These are phyloP conservation scores for Paracamarosporium sp. DNA, from an alignment of 2,329 filamentous ascomycete species.

Conservation along the genomic window DNA sequence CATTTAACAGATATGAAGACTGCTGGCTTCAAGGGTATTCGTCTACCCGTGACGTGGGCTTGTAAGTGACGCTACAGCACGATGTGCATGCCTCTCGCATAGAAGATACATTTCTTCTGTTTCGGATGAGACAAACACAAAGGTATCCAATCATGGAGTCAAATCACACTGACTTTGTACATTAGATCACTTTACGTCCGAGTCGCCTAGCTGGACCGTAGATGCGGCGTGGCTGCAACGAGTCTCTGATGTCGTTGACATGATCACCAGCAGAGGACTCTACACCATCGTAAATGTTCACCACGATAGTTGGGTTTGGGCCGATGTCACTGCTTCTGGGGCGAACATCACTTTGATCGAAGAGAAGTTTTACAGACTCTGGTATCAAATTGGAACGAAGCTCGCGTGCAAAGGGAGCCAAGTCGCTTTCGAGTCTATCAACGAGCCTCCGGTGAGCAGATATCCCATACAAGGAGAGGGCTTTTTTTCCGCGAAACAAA, in stretches of 20 bases:
- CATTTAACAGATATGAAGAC: slow-evolving; percentile 50
- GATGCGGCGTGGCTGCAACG: slow-evolving; percentile 63
- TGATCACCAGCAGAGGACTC: slow-evolving; percentile 59
- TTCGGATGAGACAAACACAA: too few species aligned
- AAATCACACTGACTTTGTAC: not conserved
- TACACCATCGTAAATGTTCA: slow-evolving; percentile 66
- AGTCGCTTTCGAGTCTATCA: slow-evolving; percentile 66
- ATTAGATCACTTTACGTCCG: slow-evolving; percentile 58
- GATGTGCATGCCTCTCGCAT: too few species aligned
- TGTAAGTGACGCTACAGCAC: slow-evolving; percentile 12
- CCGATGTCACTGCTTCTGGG: slow-evolving; percentile 55
- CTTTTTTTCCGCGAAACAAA: not conserved
- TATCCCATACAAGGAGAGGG: not conserved
- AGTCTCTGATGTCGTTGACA: slow-evolving; percentile 64
- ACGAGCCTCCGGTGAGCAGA: slow-evolving; percentile 52
- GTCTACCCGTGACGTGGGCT: slow-evolving; percentile 66
- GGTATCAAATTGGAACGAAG: slow-evolving; percentile 64
- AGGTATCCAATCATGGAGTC: too few species aligned
- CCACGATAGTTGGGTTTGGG: slow-evolving; percentile 67
- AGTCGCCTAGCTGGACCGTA: slow-evolving; percentile 61
- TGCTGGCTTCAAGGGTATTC: slow-evolving; percentile 64
- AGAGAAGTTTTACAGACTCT: slow-evolving; percentile 62
- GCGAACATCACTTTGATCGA: slow-evolving; percentile 62
- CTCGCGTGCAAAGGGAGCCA: slow-evolving; percentile 62
- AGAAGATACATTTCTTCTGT: too few species aligned